Evolutionary conservation across 768 basidiomycete species (phyloP), one percentile per base, ranked within the genome.

Genomic region (Trametes meyenii): DNA sequence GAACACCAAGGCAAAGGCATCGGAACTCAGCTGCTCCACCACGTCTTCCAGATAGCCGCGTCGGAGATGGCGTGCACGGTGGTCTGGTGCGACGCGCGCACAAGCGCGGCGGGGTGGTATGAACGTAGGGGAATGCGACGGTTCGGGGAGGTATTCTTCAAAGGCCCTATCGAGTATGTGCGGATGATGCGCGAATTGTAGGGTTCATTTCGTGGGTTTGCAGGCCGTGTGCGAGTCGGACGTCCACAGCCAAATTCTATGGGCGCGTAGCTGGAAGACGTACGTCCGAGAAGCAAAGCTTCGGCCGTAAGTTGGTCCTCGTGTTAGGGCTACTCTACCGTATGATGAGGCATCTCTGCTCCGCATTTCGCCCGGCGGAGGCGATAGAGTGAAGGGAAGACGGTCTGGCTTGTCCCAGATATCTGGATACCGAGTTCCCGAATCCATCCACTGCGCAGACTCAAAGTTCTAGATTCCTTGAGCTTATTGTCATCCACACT

Each of bases 21-120:
- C 61, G 85, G 83, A 36, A 79, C 81, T 24, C 71, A 67, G 50
- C 75, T 86, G 45, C 73, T 89, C 40, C 63, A 69, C 50, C 71
- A 79, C 65, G 74, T 71, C 17, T 75, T 79, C 53, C 71, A 71
- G 24, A 69, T 77, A 33, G 79, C 79, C 21, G 72, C 69, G 64
- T 71, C 74, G n/a, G 75, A 81, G 50, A 66, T 78, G 51, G 75
- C 74, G 19, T 80, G 75, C n/a, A 65, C 62, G 6, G 66, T 79
- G 13, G 70, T 83, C 6, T 87, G 84, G 84, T 87, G 85, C 72
- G 85, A 86, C 67, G 85, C 85, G 21, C 72, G 85, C 62, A 70
- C 71, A 46, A 72, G 77, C 16, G 78, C 76, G 5, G 61, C 69
- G 21, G 72, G 60, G 21, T 86, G 85, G 83, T 87, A 86, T 69